Evolutionary conservation across 2,329 filamentous ascomycete genomes (phyloP).

Genomic region (Ophiostoma sp.): DNA sequence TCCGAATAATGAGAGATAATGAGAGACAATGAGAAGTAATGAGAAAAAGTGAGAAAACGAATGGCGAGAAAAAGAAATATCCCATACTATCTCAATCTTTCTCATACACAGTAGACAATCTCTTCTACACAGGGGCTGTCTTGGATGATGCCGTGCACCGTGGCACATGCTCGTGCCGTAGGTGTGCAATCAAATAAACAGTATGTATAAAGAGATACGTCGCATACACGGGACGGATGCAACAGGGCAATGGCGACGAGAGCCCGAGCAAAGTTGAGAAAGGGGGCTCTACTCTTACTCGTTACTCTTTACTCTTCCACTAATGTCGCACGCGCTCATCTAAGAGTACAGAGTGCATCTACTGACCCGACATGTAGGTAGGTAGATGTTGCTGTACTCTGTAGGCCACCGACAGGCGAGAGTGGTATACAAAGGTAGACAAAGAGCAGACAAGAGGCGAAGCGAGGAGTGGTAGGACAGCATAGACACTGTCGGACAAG

Average conservation of each 20-base stretch:
- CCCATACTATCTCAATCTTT: not conserved
- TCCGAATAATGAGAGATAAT: no score
- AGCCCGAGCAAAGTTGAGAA: constrained; percentile 9
- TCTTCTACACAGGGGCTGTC: not conserved
- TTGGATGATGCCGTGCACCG: not conserved
- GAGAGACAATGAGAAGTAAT: no score
- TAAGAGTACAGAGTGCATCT: not conserved
- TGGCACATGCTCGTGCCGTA: constrained; percentile 7
- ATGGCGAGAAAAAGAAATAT: no score
- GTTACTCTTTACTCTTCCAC: not conserved
- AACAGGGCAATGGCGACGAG: not conserved
- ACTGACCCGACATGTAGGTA: not conserved
- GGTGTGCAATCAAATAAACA: not conserved
- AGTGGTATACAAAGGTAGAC: not conserved
- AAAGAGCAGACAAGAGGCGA: not conserved
- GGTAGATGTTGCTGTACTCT: not conserved
- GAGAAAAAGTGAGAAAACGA: no score
- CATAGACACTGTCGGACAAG: not conserved
- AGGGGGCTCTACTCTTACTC: not conserved
- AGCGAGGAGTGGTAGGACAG: not conserved
- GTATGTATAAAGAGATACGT: not conserved
- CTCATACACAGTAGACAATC: not conserved
- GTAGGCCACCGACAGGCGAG: constrained; percentile 5
- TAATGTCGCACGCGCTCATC: not conserved
- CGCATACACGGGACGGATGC: constrained; percentile 6